Percentiles rank a stretch among this genome's conserved stretches.
These are phyloP conservation scores for Fusarium nisikadoi DNA, from an alignment of 2,329 filamentous ascomycete genomes.

Conservation along the genomic window DNA sequence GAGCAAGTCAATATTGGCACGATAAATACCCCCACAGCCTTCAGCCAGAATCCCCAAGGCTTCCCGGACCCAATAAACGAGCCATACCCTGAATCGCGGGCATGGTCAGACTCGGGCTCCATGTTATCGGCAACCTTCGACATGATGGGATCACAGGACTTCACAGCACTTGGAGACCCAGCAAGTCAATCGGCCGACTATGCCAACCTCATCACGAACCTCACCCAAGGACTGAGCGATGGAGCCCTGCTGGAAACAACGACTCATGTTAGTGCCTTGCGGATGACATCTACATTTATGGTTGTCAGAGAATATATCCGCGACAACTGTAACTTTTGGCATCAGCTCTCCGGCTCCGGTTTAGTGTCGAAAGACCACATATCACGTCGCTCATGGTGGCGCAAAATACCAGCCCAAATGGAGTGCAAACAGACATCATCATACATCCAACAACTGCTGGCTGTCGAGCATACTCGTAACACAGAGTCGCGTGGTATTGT, in stretches of 20 bases:
- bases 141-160: rapidly evolving
- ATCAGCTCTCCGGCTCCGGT: background rate
- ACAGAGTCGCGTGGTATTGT: constrained; percentile 3
- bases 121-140: background rate
- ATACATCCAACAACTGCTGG: background rate
- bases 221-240: rapidly evolving
- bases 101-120: background rate
- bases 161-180: background rate
- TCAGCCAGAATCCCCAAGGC: rapidly evolving
- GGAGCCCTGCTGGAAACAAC: rapidly evolving
- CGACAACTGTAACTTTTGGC: background rate
- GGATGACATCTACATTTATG: background rate
- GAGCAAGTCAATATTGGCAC: background rate
- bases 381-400: background rate
- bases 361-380: background rate
- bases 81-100: rapidly evolving
- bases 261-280: rapidly evolving
- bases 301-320: background rate
- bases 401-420: rapidly evolving
- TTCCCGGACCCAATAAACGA: no score
- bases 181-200: background rate
- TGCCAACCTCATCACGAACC: rapidly evolving
- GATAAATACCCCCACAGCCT: background rate
- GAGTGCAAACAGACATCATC: background rate
- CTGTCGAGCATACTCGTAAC: background rate